These are phyloP conservation scores for Paspalum vaginatum DNA, from an alignment of 176 grass and related monocot species.

Conservation along the genomic window DNA sequence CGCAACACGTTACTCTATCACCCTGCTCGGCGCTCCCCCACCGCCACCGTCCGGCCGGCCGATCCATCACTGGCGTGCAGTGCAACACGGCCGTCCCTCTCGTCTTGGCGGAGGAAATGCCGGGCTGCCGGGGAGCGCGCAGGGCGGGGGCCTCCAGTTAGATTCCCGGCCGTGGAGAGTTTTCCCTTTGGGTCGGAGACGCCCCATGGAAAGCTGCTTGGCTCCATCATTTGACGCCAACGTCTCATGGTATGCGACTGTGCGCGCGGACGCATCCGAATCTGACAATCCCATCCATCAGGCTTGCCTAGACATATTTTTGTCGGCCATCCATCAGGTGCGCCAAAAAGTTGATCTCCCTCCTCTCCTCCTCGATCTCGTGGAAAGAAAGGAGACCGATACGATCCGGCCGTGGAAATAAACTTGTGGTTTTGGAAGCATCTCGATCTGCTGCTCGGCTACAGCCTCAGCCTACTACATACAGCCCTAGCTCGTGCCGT, in stretches of 20 bases:
- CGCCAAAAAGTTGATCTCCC: constrained; percentile 59
- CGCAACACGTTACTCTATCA: too few species aligned
- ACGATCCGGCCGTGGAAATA: too few species aligned
- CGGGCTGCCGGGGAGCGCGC: too few species aligned
- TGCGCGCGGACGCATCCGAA: constrained; percentile 10
- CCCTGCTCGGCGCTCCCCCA: too few species aligned
- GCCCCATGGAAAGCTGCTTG: too few species aligned
- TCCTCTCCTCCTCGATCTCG: not conserved
- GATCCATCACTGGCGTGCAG: too few species aligned
- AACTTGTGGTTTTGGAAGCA: constrained; percentile 36
- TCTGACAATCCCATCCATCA: constrained; percentile 46
- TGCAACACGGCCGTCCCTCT: too few species aligned
- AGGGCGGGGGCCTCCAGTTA: too few species aligned
- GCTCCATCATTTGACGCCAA: not conserved
- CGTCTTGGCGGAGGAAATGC: too few species aligned
- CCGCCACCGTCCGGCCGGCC: too few species aligned
- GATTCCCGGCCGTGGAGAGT: too few species aligned
- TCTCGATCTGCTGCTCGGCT: not conserved
- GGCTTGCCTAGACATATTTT: constrained; percentile 50
- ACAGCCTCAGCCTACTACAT: not conserved
- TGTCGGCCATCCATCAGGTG: constrained; percentile 68
- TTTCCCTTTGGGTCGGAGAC: too few species aligned
- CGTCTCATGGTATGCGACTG: constrained; percentile 41
- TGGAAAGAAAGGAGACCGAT: constrained; percentile 24
- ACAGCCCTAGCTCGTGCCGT: not conserved